Evolutionary conservation across 2,329 filamentous ascomycete species (phyloP), one percentile per base, ranked within the genome.

Genomic region (Talaromyces sp.): DNA sequence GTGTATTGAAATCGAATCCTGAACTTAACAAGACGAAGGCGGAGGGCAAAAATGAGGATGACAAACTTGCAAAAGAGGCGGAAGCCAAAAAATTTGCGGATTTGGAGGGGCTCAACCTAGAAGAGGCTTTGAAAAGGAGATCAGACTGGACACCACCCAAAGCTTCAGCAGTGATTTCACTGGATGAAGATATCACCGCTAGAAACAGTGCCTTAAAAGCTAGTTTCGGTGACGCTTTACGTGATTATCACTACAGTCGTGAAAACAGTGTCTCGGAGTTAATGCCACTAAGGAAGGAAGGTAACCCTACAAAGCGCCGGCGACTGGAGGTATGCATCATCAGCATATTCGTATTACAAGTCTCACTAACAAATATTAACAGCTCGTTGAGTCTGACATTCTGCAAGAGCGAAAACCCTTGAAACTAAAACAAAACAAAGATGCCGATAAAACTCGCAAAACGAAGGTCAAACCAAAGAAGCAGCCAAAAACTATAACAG

Each of bases 401-500:
- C 27, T 48, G 47, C 52, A 64, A 22, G 27, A 48, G 14, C 56
- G 39, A 22, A 57, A 48, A 13, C 50, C 37, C 54, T 3, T 19
- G 13, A 16, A 65, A 33, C 50, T 41, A 45, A 31, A 24, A 62
- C 35, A 52, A 45, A 31, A 7, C 11, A 63, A 73, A 69, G 47
- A 43, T 27, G 11, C 37, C n/a, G 59, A 59, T 22, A 41, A 58
- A n/a, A 33, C 48, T 59, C 43, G 39, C 37, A 62, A 31, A 39
- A 52, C 43, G 37, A 58, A 48, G 19, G 24, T 52, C 68, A 79
- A 81, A 5, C 78, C 83, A 3, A 88, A 86, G 75, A 92, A 90
- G 77, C 93, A 90, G 74, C 78, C 88, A 0, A 87, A 87, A 47
- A 96, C 92, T 0, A 88, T 96, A 64, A 96, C 92, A 0, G 90